These are phyloP conservation scores for Claviceps sorghi DNA, from an alignment of 2,329 filamentous ascomycete species.

Conservation along the genomic window DNA sequence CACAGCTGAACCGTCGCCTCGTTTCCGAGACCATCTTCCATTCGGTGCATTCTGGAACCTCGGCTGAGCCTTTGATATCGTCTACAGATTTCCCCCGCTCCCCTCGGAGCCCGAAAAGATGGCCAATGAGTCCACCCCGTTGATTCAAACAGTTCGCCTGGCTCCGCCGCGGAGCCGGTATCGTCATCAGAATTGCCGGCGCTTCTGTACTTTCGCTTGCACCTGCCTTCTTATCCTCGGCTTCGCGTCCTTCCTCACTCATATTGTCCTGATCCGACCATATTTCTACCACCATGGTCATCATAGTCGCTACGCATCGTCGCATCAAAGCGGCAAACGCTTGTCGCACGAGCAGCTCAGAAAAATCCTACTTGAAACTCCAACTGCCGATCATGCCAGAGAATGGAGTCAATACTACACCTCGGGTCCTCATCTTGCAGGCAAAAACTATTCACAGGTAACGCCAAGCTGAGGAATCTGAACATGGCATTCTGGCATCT, in stretches of 20 bases:
- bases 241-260: constrained; percentile 33
- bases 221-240: constrained; percentile 38
- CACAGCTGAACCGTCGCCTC: not conserved
- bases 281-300: constrained; percentile 19
- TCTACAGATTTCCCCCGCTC: constrained; percentile 5
- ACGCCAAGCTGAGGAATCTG: not conserved
- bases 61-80: not conserved
- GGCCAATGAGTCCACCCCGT: constrained; percentile 45
- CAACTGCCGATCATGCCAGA: constrained; percentile 39
- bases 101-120: constrained; percentile 16
- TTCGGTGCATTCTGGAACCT: not conserved
- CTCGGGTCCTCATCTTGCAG: constrained; percentile 58
- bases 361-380: constrained; percentile 42
- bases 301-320: constrained; percentile 15
- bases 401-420: constrained; percentile 73
- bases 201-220: constrained; percentile 50
- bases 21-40: not conserved
- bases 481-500: not conserved
- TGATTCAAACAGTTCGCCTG: constrained; percentile 49
- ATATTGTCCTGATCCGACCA: constrained; percentile 28
- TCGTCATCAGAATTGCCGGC: constrained; percentile 44
- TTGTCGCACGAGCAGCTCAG: constrained; percentile 36
- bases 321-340: constrained; percentile 13
- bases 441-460: constrained; percentile 61
- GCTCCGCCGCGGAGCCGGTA: constrained; percentile 39